These are phyloP conservation scores for Plasmodium cynomolgi DNA, from an alignment of 169 alveolate genomes.

Conservation along the genomic window DNA sequence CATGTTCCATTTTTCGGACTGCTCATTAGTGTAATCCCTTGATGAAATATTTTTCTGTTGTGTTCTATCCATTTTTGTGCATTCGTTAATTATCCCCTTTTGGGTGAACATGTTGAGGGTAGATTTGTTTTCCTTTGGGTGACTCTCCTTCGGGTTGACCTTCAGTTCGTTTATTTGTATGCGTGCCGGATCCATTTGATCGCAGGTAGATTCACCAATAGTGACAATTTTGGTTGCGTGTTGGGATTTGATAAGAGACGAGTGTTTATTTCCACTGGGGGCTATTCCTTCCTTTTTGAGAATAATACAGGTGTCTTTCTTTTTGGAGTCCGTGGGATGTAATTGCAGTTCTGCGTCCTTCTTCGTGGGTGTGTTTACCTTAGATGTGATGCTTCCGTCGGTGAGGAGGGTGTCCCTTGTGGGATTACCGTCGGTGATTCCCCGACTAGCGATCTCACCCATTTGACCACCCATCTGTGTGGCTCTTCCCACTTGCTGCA, in stretches of 20 bases:
- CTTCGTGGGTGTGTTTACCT: background rate
- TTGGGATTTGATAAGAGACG: background rate
- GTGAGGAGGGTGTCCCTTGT: background rate
- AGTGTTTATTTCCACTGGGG: background rate
- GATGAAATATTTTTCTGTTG: background rate
- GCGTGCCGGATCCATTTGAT: background rate
- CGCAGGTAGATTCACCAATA: background rate
- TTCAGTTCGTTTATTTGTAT: background rate
- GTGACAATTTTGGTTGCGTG: background rate
- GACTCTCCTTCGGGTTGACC: background rate
- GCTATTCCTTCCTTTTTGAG: background rate
- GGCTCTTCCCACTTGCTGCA: background rate
- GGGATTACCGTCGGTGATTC: background rate
- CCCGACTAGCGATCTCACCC: background rate
- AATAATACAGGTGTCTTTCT: constrained; percentile 1
- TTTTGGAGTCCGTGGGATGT: background rate
- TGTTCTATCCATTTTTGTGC: background rate
- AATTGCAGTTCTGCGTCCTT: background rate
- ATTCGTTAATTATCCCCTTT: background rate
- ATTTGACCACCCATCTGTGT: background rate
- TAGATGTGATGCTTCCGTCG: background rate
- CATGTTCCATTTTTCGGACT: background rate
- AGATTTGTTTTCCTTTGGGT: background rate
- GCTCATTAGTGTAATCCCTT: background rate
- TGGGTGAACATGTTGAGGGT: background rate